These are phyloP conservation scores for Fragaria ananassa DNA, from an alignment of 306 rosid species.

Conservation along the genomic window DNA sequence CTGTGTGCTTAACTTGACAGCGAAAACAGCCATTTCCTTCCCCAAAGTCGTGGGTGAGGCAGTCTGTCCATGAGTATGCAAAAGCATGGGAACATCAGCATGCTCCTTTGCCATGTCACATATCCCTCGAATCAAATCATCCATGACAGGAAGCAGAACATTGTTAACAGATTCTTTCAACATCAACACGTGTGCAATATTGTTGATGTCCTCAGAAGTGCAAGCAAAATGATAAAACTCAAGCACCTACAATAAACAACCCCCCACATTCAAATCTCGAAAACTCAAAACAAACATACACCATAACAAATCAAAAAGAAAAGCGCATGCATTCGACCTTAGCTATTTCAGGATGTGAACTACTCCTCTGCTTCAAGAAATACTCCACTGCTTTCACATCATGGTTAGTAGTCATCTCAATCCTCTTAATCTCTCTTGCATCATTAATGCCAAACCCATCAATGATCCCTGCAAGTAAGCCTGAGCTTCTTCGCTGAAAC, in stretches of 20 bases:
- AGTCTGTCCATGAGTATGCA: constrained; percentile 95
- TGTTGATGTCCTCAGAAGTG: constrained; percentile 91
- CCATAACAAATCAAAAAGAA: neutral
- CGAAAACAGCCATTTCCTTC: constrained; percentile 92
- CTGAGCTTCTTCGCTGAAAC: constrained; percentile 58
- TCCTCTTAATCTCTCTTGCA: constrained; percentile 65
- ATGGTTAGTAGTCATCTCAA: constrained; percentile 77
- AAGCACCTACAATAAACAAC: constrained; percentile 52
- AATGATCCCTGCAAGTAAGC: constrained; percentile 53
- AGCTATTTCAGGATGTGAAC: constrained; percentile 58
- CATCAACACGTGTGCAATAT: constrained; percentile 85
- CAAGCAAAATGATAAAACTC: constrained; percentile 91
- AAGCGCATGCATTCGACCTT: constrained; percentile 25
- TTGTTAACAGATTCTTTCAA: constrained; percentile 61
- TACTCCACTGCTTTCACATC: constrained; percentile 91
- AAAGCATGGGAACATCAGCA: constrained; percentile 76
- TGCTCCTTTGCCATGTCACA: constrained; percentile 58
- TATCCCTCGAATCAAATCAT: constrained; percentile 50
- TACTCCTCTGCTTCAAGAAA: constrained; percentile 71
- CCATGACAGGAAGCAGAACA: constrained; percentile 68
- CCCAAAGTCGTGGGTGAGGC: constrained; percentile 96
- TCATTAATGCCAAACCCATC: constrained; percentile 50
- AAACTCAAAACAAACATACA: neutral
- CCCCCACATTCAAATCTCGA: neutral
- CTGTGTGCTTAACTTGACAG: constrained; percentile 71